Evolutionary conservation across 208 protist genomes (phyloP), one percentile per base, ranked within the genome.

Genomic region (Vickermania spadyakhi): DNA sequence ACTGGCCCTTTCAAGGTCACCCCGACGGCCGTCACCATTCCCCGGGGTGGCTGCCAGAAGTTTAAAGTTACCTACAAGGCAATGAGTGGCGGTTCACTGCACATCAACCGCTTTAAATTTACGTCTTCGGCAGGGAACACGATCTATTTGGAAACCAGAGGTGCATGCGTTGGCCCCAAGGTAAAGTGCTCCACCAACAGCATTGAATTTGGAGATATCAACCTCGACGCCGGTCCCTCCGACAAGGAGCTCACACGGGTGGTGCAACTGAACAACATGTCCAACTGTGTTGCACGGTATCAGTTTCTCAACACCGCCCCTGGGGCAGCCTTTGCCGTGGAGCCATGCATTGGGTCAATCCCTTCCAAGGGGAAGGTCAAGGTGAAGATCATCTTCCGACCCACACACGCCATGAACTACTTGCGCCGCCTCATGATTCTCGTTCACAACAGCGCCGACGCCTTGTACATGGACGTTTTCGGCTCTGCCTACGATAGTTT

Each of bases 151-250:
- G 73, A 77, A 49, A 41, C 80, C 41, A 68, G 31, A 13, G 89
- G 83, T 2, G 60, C 60, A 2, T 72, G 73, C 0, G 27, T 61
- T 13, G 80, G 85, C 0, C 85, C 90, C 0, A 58, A 42, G 31
- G 74, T 96, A 45, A 70, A 60, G 27, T 29, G 63, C 53, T 92
- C 84, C 5, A 70, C 60, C 21, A 72, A 57, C 41, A 59, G 42
- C 28, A n/a, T 97, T 25, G 64, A 96, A 73, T 97, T 86, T 64
- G 87, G 84, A 29, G 81, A 91, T 13, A 72, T 92, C 1, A 59
- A 82, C 51, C 56, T 96, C n/a, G 89, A 81, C 21, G 45, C 64
- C 28, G 23, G 72, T 21, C 65, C 61, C 0, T 11, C 60, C 30
- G 55, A 25, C 52, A 70, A 74, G 72, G 28, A 73, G 36, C 65